These are phyloP conservation scores for Parasarocladium wereldwijsianum DNA, from an alignment of 2,329 filamentous ascomycete genomes.

Conservation along the genomic window DNA sequence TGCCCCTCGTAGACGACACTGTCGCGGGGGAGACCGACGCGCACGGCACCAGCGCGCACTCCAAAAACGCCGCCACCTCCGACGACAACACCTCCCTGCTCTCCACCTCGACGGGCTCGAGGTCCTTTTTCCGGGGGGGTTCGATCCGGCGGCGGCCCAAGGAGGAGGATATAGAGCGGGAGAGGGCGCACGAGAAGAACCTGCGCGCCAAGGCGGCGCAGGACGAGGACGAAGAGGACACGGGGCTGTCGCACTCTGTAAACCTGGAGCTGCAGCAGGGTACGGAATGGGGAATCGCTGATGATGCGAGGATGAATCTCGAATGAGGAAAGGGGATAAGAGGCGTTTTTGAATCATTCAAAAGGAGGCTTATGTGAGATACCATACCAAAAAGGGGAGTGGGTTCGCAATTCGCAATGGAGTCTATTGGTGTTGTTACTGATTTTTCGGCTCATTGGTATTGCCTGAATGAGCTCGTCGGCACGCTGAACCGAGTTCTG, in stretches of 20 bases:
- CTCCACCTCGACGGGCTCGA: constrained; percentile 31
- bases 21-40: constrained; percentile 10
- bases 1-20: constrained; percentile 6
- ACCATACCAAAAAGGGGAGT: no score
- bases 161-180: constrained; percentile 8
- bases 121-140: constrained; percentile 23
- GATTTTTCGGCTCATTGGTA: no score
- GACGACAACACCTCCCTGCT: constrained; percentile 30
- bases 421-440: no score
- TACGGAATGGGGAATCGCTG: constrained; percentile 62
- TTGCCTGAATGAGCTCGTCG: no score
- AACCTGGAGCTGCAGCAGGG: constrained; percentile 38
- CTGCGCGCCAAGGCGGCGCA: constrained; percentile 22
- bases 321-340: no score
- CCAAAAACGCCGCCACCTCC: constrained; percentile 13
- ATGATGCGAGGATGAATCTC: constrained; percentile 72
- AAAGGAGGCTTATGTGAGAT: no score
- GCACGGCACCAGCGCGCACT: constrained; percentile 10
- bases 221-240: constrained; percentile 28
- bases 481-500: no score
- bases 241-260: constrained; percentile 25
- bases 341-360: no score
- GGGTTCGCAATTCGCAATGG: no score
- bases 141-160: constrained; percentile 22
- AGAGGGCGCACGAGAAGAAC: constrained; percentile 22